A percentile compares a stretch with the other conserved stretches of the same genome.
Evolutionary conservation across 352 stramenopile genomes (phyloP).

Genomic region (Chrysophaeum taylorii): DNA sequence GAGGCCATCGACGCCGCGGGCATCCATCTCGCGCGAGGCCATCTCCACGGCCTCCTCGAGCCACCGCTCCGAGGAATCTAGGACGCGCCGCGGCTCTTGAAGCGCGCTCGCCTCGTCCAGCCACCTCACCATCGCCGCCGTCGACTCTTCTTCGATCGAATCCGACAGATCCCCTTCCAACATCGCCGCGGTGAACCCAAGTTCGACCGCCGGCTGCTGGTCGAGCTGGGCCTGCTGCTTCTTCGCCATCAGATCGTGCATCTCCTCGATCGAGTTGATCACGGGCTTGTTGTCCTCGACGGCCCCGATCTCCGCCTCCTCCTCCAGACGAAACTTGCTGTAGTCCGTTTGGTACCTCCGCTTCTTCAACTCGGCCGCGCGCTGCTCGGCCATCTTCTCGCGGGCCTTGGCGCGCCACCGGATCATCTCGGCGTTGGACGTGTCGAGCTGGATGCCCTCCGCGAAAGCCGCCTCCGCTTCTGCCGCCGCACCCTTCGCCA

Average conservation of each 20-base stretch:
- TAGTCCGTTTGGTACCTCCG: constrained; percentile 9
- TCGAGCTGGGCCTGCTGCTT: constrained; percentile 16
- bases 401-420: neutral
- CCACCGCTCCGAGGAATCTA: too few species aligned
- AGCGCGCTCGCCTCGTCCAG: neutral
- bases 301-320: too few species aligned
- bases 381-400: neutral
- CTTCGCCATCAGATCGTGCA: constrained; percentile 4
- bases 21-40: too few species aligned
- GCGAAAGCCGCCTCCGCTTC: constrained; percentile 4
- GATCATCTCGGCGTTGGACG: neutral
- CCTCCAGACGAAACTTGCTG: too few species aligned
- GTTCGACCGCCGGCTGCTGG: neutral
- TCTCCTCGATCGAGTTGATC: constrained; percentile 7
- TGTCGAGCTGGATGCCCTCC: constrained; percentile 8
- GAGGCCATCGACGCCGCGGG: too few species aligned
- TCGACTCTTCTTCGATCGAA: too few species aligned
- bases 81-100: neutral
- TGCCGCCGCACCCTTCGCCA: neutral
- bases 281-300: neutral
- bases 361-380: neutral
- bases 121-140: neutral
- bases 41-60: too few species aligned
- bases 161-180: too few species aligned
- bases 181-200: neutral